Conservation (phyloP, 495 filamentous ascomycete genomes). For the Penicillium soppii region DNA sequence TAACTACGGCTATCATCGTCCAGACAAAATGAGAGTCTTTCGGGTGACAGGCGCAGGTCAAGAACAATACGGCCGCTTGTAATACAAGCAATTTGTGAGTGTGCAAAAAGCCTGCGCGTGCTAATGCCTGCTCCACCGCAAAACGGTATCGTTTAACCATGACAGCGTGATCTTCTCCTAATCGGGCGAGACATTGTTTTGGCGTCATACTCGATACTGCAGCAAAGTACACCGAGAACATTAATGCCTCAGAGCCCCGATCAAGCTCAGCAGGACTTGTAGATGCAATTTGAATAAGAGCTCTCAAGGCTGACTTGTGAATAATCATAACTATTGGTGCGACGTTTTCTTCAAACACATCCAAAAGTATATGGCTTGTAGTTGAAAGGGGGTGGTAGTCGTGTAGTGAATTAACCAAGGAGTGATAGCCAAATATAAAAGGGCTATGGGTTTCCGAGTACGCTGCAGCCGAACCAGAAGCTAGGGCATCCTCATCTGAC, state of each 20-base stretch:
- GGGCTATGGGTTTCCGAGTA: background rate
- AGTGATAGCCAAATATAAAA: constrained; percentile 60
- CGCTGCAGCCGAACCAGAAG: background rate
- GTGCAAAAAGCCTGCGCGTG: constrained; percentile 63
- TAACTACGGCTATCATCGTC: constrained; percentile 58
- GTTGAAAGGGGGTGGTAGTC: constrained; percentile 47
- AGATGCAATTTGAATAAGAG: constrained; percentile 28
- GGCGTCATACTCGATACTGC: constrained; percentile 62
- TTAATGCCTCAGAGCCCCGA: constrained; percentile 56
- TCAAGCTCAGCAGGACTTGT: constrained; percentile 49
- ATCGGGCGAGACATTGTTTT: constrained; percentile 14
- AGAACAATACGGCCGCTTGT: constrained; percentile 68
- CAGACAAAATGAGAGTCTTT: constrained; percentile 55
- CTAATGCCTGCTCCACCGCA: constrained; percentile 65
- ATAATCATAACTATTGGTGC: constrained; percentile 60
- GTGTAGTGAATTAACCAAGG: constrained; percentile 28
- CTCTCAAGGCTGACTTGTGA: constrained; percentile 54
- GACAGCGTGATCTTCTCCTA: constrained; percentile 7
- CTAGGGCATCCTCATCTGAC: constrained; percentile 50
- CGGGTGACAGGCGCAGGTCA: constrained; percentile 52
- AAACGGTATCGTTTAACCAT: constrained; percentile 63
- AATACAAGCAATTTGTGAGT: constrained; percentile 62
- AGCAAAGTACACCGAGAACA: constrained; percentile 73
- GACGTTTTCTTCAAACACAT: constrained; percentile 60
- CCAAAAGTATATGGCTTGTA: constrained; percentile 60